Conservation (phyloP, 2,329 filamentous ascomycete species). For the Coniochaeta sp. region DNA sequence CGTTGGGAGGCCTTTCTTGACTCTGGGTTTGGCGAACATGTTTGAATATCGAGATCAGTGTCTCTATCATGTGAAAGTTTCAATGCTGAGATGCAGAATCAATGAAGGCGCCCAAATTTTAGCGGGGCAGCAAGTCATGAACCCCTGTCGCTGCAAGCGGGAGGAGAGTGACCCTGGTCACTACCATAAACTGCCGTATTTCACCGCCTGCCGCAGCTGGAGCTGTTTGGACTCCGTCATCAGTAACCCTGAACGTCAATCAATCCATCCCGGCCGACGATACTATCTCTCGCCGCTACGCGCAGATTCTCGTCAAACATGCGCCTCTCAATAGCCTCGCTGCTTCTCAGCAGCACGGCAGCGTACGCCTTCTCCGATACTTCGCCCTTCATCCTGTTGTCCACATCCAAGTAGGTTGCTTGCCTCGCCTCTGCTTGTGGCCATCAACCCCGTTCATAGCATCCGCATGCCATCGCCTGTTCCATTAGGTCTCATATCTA, state of each 20-base stretch:
- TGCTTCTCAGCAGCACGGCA: conserved; percentile 46
- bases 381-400: conserved; percentile 83
- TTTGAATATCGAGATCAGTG: background rate
- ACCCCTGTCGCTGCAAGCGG: background rate
- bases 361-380: conserved; percentile 73
- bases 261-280: conserved; percentile 5
- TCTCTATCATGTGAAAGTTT: background rate
- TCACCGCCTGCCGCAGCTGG: background rate
- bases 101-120: conserved; percentile 1
- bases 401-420: conserved; percentile 64
- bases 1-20: conserved; percentile 49
- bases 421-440: too few relatives aligned
- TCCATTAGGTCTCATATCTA: too few relatives aligned
- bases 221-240: background rate
- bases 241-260: background rate
- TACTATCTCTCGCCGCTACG: conserved; percentile 5
- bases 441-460: too few relatives aligned
- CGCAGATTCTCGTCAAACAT: conserved; percentile 27
- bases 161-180: background rate
- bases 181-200: background rate
- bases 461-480: too few relatives aligned
- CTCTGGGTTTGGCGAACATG: conserved; percentile 45
- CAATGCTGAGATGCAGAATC: background rate
- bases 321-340: conserved; percentile 44
- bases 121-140: background rate